These are phyloP conservation scores for Brassica incana DNA, from an alignment of 345 rosid genomes.

Conservation along the genomic window DNA sequence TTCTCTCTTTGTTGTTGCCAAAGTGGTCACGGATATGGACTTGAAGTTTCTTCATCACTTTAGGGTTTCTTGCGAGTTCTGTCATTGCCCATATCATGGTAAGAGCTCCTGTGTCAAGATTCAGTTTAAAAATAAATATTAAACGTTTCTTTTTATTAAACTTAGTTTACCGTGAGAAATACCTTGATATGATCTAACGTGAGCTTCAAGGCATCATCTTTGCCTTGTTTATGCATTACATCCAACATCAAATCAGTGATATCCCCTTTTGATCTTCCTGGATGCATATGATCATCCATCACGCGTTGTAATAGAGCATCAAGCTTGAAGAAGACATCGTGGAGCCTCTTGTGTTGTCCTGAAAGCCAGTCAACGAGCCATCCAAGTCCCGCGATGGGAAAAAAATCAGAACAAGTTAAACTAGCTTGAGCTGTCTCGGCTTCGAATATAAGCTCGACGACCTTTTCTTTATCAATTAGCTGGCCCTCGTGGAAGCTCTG, in stretches of 20 bases:
- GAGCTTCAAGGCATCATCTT: conserved; percentile 30
- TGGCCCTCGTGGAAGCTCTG: conserved; percentile 38
- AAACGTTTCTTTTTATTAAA: neutral
- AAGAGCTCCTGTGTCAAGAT: conserved; percentile 37
- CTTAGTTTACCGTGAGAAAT: conserved; percentile 42
- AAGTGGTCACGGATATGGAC: conserved; percentile 33
- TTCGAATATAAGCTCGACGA: conserved; percentile 40
- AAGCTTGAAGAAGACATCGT: conserved; percentile 30
- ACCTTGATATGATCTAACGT: conserved; percentile 50
- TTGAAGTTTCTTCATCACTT: conserved; percentile 45
- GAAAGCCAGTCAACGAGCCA: conserved; percentile 44
- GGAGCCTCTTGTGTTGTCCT: conserved; percentile 34
- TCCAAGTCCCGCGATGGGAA: conserved; percentile 37
- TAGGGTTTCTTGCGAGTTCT: conserved; percentile 35
- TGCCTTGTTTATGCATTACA: neutral
- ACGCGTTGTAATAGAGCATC: conserved; percentile 32
- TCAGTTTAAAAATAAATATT: neutral
- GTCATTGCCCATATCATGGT: conserved; percentile 55
- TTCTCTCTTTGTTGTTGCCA: conserved; percentile 32
- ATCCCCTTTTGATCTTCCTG: conserved; percentile 23
- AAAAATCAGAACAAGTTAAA: conserved; percentile 39
- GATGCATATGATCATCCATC: conserved; percentile 44
- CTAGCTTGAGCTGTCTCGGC: conserved; percentile 30
- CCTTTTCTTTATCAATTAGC: conserved; percentile 17
- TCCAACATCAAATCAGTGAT: conserved; percentile 38